These are phyloP conservation scores for Leccinum olivaceopallidum DNA, from an alignment of 768 basidiomycete genomes.

Conservation along the genomic window DNA sequence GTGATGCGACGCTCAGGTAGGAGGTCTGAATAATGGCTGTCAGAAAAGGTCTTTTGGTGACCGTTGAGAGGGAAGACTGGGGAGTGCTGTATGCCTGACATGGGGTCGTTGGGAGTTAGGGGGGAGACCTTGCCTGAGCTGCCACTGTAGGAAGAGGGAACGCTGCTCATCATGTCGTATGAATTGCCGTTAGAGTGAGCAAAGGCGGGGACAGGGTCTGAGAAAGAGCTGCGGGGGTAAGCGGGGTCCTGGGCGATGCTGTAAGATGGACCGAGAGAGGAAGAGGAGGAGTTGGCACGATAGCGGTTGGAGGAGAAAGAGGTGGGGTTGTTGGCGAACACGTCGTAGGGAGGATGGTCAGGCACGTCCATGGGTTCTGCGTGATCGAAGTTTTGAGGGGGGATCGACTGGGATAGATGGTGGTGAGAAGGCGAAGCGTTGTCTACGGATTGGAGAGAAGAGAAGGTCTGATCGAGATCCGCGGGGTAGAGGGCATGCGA, in stretches of 20 bases:
- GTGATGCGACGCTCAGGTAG: constrained; percentile 60
- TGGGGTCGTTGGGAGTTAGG: constrained; percentile 66
- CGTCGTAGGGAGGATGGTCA: constrained; percentile 63
- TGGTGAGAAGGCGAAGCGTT: constrained; percentile 39
- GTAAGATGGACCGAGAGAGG: constrained; percentile 62
- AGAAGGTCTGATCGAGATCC: constrained; percentile 60
- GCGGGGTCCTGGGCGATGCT: constrained; percentile 54
- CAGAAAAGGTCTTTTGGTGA: constrained; percentile 56
- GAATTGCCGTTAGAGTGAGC: constrained; percentile 49
- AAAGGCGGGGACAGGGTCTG: constrained; percentile 61
- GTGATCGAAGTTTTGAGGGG: constrained; percentile 47
- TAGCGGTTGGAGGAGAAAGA: constrained; percentile 62
- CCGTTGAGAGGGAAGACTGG: constrained; percentile 47
- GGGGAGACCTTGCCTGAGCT: constrained; percentile 77
- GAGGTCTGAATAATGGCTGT: constrained; percentile 56
- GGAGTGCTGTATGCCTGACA: constrained; percentile 55
- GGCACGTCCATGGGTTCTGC: constrained; percentile 54
- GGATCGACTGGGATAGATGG: constrained; percentile 35
- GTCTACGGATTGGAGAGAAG: constrained; percentile 45
- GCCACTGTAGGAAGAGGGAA: constrained; percentile 56
- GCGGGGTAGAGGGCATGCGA: constrained; percentile 46
- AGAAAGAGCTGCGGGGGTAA: constrained; percentile 60
- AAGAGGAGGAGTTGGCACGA: constrained; percentile 69
- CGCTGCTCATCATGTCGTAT: constrained; percentile 65
- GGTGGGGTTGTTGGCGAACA: constrained; percentile 53